These are phyloP conservation scores for Musa acuminata DNA, from an alignment of 176 grass and related monocot species.

Conservation along the genomic window DNA sequence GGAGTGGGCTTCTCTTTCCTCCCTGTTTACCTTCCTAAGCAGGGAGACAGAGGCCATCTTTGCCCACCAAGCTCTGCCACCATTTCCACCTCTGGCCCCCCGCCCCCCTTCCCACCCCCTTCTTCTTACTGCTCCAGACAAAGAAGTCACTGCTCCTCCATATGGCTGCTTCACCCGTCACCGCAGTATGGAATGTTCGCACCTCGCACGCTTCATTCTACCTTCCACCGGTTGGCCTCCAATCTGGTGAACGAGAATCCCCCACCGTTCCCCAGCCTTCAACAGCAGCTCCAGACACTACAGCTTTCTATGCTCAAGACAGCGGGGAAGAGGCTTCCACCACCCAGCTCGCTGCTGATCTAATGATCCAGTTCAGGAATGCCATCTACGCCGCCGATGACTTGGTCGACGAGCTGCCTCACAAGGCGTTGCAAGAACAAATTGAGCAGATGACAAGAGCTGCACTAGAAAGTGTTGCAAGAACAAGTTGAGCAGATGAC, in stretches of 20 bases:
- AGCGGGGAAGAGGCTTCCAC: neutral
- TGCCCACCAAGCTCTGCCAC: too few species aligned
- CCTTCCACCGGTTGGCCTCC: neutral
- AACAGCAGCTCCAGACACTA: neutral
- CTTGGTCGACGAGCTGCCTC: neutral
- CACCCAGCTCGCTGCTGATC: neutral
- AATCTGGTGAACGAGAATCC: neutral
- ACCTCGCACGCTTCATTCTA: neutral
- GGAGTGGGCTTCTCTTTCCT: too few species aligned
- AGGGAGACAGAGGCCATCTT: too few species aligned
- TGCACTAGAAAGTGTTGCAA: neutral
- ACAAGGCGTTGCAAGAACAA: neutral
- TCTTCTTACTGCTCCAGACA: neutral
- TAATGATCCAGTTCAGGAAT: neutral
- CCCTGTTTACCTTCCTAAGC: too few species aligned
- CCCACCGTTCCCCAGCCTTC: neutral
- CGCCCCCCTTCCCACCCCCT: too few species aligned
- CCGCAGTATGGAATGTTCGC: neutral
- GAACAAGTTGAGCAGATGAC: neutral
- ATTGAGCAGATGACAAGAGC: too few species aligned
- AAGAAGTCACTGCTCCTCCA: neutral
- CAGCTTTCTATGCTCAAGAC: neutral
- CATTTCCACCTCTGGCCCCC: neutral
- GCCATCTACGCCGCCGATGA: neutral
- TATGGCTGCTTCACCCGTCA: neutral